A percentile compares a stretch with the other conserved stretches of the same genome.
Conservation (phyloP, 805 yeast genomes). For the Monosporozyma aerobia region DNA sequence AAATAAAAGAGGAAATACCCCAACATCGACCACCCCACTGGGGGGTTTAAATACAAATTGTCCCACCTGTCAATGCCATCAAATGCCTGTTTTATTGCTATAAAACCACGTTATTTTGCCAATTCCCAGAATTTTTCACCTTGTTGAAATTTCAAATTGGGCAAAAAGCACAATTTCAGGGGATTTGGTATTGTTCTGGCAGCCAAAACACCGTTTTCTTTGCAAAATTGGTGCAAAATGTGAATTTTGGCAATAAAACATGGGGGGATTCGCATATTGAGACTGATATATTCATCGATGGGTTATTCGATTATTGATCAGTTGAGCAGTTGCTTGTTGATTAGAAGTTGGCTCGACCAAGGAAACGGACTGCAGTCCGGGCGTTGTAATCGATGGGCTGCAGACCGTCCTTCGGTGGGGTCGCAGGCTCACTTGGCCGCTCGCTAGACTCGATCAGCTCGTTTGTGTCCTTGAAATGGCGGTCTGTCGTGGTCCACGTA, state of each 20-base stretch:
- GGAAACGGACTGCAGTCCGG: background rate
- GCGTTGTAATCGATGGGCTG: background rate
- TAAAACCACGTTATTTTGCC: background rate
- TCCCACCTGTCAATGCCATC: background rate
- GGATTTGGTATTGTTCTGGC: too few species aligned
- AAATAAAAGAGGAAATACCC: background rate
- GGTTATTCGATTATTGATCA: too few species aligned
- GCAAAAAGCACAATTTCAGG: too few species aligned
- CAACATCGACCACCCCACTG: too few species aligned
- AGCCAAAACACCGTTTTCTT: too few species aligned
- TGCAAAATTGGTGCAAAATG: too few species aligned
- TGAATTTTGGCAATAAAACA: too few species aligned
- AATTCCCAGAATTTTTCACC: background rate
- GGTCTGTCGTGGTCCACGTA: background rate
- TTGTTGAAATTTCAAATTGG: too few species aligned
- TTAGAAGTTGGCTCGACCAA: background rate
- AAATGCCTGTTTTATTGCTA: slow-evolving; percentile 6
- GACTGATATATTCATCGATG: too few species aligned
- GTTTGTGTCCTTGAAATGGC: background rate
- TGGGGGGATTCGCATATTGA: too few species aligned
- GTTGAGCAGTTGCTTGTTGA: too few species aligned
- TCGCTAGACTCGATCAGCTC: background rate
- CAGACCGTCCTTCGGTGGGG: background rate
- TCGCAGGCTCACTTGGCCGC: background rate
- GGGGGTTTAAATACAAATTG: background rate